Percentiles rank a stretch among this genome's conserved stretches.
Evolutionary conservation across 2,329 filamentous ascomycete genomes (phyloP).

Genomic region (Aspergillus niger): DNA sequence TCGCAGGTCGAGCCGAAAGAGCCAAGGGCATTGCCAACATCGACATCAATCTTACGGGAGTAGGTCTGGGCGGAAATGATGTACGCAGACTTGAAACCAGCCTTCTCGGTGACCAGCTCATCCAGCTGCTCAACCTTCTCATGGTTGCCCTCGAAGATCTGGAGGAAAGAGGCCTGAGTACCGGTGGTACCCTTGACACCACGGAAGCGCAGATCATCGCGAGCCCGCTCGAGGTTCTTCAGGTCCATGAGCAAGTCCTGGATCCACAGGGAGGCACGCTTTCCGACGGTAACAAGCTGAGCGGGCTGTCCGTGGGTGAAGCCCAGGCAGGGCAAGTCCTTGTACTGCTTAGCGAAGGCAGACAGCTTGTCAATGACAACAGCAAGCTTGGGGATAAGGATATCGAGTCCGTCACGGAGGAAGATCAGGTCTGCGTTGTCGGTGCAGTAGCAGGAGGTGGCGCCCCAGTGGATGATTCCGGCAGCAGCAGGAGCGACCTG

Average conservation of each 20-base stretch:
- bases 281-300: slow-evolving; percentile 66
- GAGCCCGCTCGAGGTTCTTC: slow-evolving; percentile 68
- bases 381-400: slow-evolving; percentile 76
- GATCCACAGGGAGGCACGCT: slow-evolving; percentile 70
- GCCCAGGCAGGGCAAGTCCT: slow-evolving; percentile 69
- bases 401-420: slow-evolving; percentile 70
- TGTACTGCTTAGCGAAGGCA: slow-evolving; percentile 71
- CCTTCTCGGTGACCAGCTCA: slow-evolving; percentile 65
- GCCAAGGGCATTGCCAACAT: slow-evolving; percentile 76
- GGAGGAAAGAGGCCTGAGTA: slow-evolving; percentile 76
- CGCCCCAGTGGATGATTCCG: slow-evolving; percentile 79
- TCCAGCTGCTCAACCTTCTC: slow-evolving; percentile 64
- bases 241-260: slow-evolving; percentile 77
- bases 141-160: slow-evolving; percentile 65
- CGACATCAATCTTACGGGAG: slow-evolving; percentile 78
- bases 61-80: slow-evolving; percentile 73
- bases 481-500: slow-evolving; percentile 72
- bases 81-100: slow-evolving; percentile 63
- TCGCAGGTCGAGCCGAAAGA: slow-evolving; percentile 78
- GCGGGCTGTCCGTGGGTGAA: slow-evolving; percentile 70
- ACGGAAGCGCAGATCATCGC: slow-evolving; percentile 71
- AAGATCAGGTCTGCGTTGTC: slow-evolving; percentile 80
- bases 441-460: slow-evolving; percentile 60
- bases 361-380: slow-evolving; percentile 75
- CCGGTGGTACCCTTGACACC: slow-evolving; percentile 74